Base-by-base conservation (phyloP, 1,139 yeast genomes). In the Kurtzmaniella quercitrusa region DNA sequence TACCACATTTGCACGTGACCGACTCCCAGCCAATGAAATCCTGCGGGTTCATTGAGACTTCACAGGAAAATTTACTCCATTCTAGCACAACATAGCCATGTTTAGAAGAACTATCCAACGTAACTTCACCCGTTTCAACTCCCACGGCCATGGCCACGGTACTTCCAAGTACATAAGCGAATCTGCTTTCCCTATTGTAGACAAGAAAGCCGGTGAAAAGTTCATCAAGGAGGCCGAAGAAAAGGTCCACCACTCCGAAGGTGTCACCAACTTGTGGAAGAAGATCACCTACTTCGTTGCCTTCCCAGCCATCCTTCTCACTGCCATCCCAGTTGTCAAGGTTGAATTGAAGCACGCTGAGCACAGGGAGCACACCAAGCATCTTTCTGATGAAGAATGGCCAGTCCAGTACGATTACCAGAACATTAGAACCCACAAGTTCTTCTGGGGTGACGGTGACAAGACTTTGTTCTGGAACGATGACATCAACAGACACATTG, bases 361-460 rank as follows among this genome's bases (percentile, higher is more conserved):
- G 59, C 98, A 91, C 77, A 81, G 96, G 71, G 79, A 78, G 63
- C 97, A 91, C 71, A 69, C 78, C 59, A 76, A 75, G 54, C 88
- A 86, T 60, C 74, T 88, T 49, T 62, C 83, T 38, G 97, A 90
- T 65, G 94, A 85, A 55, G 95, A 90, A 66, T 86, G 95, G 90
- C 97, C 96, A 59, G 73, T 69, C 51, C 94, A 85, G 70, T 88
- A 87, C 74, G 93, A 83, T 54, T 93, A 82, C 80, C 91, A 85
- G 76, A 91, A 93, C 78, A 68, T 89, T 59, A 87, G 98, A 81
- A 66, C 67, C 62, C 84, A 81, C 69, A 85, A 86, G 65, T 86
- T 79, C 80, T 91, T 89, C 84, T 93, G 98, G 98, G 98, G 98
- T 63, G 91, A 93, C 65, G 98, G 98, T 64, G 96, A 90, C 77